A percentile compares a stretch with the other conserved stretches of the same genome.
These are phyloP conservation scores for Aureobasidium subglaciale DNA, from an alignment of 2,329 filamentous ascomycete species.

Conservation along the genomic window DNA sequence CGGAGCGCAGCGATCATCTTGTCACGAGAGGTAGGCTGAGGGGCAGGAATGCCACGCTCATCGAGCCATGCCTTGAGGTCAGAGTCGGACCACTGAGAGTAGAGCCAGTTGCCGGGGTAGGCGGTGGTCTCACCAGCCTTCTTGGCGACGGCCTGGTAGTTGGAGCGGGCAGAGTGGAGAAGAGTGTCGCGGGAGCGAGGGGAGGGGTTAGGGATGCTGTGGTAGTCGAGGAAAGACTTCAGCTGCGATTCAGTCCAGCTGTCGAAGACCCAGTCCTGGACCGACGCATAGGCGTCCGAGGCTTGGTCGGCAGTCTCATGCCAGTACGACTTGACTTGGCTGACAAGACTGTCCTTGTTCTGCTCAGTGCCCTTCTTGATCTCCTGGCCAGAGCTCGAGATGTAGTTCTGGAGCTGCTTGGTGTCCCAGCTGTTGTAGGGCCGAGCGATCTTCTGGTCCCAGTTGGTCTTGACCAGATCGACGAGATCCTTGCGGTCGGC, in stretches of 20 bases:
- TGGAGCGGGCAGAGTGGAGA: constrained; percentile 68
- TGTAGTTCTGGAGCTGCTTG: constrained; percentile 59
- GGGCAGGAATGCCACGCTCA: constrained; percentile 73
- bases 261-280: constrained; percentile 90
- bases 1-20: constrained; percentile 83
- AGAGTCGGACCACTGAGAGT: constrained; percentile 83
- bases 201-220: constrained; percentile 80
- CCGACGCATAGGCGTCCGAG: constrained; percentile 61
- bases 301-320: constrained; percentile 72
- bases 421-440: constrained; percentile 75
- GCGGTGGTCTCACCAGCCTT: constrained; percentile 66
- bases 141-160: constrained; percentile 72
- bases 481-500: constrained; percentile 94
- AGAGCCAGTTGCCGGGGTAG: constrained; percentile 97
- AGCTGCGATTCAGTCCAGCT: constrained; percentile 91
- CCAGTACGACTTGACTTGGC: constrained; percentile 66
- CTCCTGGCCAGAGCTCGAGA: constrained; percentile 64
- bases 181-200: constrained; percentile 79
- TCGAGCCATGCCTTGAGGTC: constrained; percentile 93
- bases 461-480: constrained; percentile 80
- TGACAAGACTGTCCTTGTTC: constrained; percentile 61
- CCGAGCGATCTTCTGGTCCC: constrained; percentile 67
- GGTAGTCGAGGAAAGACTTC: constrained; percentile 84
- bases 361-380: constrained; percentile 59
- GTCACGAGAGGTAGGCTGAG: constrained; percentile 78